Evolutionary conservation across 164 flowering plant species (phyloP), one percentile per base, ranked within the genome.

Genomic region (Nelumbo lutea): DNA sequence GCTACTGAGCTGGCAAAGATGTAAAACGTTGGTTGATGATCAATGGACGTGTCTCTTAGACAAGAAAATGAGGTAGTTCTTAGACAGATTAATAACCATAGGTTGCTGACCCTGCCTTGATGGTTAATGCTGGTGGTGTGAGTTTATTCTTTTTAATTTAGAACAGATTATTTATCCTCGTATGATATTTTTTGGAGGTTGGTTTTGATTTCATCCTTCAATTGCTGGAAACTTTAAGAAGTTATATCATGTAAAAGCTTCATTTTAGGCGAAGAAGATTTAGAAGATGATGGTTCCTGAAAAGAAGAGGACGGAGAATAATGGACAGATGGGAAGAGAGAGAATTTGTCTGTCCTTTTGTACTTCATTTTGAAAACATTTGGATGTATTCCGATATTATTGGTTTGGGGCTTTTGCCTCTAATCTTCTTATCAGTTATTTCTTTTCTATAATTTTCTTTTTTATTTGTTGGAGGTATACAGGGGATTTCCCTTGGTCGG

Each of bases 1-100:
- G 61, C 75, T 53, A 5, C 84, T 53, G 84, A 67, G 44, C 74
- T 72, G 45, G 83, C 82, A 8, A 82, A 83, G 83, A 77, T 50
- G 14, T 87, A 27, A 27, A 77, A 68, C 5, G 27, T 46, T 27
- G 50, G 52, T 7, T 11, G 2, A n/a, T 57, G 6, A 11, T 6
- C 14, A 43, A 61, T 40, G 6, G 47, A 53, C 57, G 14, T 11
- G 11, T 51, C 9, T 51, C 3, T 13, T 4, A 4, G n/a, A 11
- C 11, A 3, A 11, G 57, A 4, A 53, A 2, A 53, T 53, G 11
- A 4, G 14, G 14, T 14, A 51, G 11, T 10, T 7, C 11, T 51
- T 51, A 27, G 27, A 27, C 27, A 27, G 27, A 27, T 27, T 27
- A 27, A 27, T 27, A 27, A 27, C 55, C 13, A 51, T 51, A 51